Percentiles rank a stretch among this genome's conserved stretches.
Conservation (phyloP, 2,329 filamentous ascomycete species). For the Pseudonectria buxi region DNA sequence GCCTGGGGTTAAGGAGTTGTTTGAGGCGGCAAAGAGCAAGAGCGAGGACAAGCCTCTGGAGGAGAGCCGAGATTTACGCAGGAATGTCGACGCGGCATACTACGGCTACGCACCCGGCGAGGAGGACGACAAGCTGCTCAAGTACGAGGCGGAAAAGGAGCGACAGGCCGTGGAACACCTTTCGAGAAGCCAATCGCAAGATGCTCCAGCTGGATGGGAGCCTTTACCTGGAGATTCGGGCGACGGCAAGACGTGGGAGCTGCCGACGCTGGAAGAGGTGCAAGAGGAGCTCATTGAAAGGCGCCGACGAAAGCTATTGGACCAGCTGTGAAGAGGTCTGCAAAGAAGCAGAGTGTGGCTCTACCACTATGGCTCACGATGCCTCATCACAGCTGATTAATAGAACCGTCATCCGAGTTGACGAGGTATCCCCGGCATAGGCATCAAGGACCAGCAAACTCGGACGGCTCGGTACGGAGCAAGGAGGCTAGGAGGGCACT, state of each 20-base stretch:
- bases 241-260: slow-evolving; percentile 72
- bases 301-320: slow-evolving; percentile 72
- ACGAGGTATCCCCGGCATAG: too few species aligned
- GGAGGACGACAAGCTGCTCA: slow-evolving; percentile 74
- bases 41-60: slow-evolving; percentile 58
- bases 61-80: slow-evolving; percentile 61
- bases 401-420: too few species aligned
- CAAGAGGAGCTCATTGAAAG: slow-evolving; percentile 87
- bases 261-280: slow-evolving; percentile 88
- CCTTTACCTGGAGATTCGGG: slow-evolving; percentile 79
- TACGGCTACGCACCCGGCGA: slow-evolving; percentile 93
- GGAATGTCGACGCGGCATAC: slow-evolving; percentile 84
- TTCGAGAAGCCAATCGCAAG: slow-evolving; percentile 47
- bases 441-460: too few species aligned
- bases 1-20: slow-evolving; percentile 93
- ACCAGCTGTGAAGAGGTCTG: slow-evolving; percentile 55
- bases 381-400: not conserved
- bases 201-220: slow-evolving; percentile 67
- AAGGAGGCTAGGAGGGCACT: too few species aligned
- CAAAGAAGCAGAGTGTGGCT: not conserved
- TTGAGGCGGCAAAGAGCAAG: slow-evolving; percentile 65
- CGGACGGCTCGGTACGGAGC: too few species aligned
- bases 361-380: not conserved
- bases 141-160: slow-evolving; percentile 79
- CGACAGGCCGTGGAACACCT: slow-evolving; percentile 69